Evolutionary conservation across 2,329 filamentous ascomycete genomes (phyloP).

Genomic region (Colletotrichum lini): DNA sequence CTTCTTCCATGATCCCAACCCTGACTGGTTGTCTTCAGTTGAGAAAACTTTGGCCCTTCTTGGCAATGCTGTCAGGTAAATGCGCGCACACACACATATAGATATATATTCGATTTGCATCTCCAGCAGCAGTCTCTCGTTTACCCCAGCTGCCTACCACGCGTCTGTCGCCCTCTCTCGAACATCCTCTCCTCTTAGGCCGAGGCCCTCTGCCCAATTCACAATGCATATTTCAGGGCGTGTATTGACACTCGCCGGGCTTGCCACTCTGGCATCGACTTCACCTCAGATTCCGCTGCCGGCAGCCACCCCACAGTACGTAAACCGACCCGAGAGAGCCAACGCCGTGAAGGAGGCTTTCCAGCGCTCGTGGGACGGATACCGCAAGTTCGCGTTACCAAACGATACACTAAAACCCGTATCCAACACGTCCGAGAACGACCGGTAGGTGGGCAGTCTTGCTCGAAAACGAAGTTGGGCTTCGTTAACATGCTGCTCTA

Average conservation of each 20-base stretch:
- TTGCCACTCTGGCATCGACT: slow-evolving; percentile 16
- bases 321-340: slow-evolving; percentile 60
- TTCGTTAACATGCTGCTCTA: slow-evolving; percentile 52
- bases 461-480: background rate
- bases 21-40: slow-evolving; percentile 4
- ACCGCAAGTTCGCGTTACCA: slow-evolving; percentile 81
- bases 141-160: background rate
- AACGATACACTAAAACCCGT: slow-evolving; percentile 82
- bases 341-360: slow-evolving; percentile 78
- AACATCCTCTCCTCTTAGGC: background rate
- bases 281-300: slow-evolving; percentile 11
- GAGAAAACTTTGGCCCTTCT: background rate
- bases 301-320: slow-evolving; percentile 25
- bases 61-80: background rate
- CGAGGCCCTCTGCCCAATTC: background rate
- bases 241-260: slow-evolving; percentile 16
- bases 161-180: background rate
- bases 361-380: slow-evolving; percentile 79
- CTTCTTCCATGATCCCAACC: slow-evolving; percentile 24
- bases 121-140: background rate
- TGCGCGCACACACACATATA: background rate
- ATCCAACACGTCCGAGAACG: slow-evolving; percentile 75
- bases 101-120: background rate
- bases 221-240: slow-evolving; percentile 21
- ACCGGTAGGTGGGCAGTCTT: slow-evolving; percentile 67